Evolutionary conservation across 1,139 yeast species (phyloP).

Genomic region (Yamadazyma dushanensis): DNA sequence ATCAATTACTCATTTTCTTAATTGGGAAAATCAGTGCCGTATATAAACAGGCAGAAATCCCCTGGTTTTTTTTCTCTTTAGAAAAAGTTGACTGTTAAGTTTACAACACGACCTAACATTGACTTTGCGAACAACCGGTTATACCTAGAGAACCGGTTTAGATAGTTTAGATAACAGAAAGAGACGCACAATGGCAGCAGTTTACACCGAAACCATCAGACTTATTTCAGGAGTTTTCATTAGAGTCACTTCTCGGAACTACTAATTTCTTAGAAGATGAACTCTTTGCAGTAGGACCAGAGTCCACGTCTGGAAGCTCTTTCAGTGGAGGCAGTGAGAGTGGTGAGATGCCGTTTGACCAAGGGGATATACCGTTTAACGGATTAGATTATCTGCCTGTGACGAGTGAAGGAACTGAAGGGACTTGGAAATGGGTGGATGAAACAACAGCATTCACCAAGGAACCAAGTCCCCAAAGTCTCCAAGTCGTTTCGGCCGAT

Average conservation of each 20-base stretch:
- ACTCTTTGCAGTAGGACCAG: too few relatives aligned
- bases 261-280: not conserved
- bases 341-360: too few relatives aligned
- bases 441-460: constrained; percentile 2
- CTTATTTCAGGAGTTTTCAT: not conserved
- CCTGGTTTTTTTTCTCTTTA: not conserved
- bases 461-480: not conserved
- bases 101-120: too few relatives aligned
- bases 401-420: not conserved
- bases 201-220: not conserved
- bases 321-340: too few relatives aligned
- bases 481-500: constrained; percentile 7
- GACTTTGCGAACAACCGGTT: constrained; percentile 6
- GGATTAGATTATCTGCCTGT: too few relatives aligned
- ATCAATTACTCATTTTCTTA: constrained; percentile 8
- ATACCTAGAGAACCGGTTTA: constrained; percentile 3
- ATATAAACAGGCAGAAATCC: not conserved
- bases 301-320: too few relatives aligned
- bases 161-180: constrained; percentile 1
- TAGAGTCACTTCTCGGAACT: not conserved
- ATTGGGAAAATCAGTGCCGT: not conserved
- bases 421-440: constrained; percentile 8
- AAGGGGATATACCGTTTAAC: too few relatives aligned
- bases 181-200: constrained; percentile 7
- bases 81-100: constrained; percentile 3